These are phyloP conservation scores for Fusarium sp. DNA, from an alignment of 2,329 filamentous ascomycete genomes.

Conservation along the genomic window DNA sequence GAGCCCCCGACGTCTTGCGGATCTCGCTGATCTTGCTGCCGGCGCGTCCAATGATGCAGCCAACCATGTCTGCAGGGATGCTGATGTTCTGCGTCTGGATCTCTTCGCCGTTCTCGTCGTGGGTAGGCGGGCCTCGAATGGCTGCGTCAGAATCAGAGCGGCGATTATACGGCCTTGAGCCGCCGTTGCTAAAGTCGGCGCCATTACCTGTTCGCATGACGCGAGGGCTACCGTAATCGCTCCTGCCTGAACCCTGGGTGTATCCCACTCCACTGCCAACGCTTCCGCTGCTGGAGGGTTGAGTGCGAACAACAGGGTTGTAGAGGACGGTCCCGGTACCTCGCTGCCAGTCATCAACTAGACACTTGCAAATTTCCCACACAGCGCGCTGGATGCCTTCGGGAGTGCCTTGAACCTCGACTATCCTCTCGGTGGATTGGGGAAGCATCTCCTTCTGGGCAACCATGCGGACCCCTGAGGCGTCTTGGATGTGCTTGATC, in stretches of 20 bases:
- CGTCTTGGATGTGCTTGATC: constrained; percentile 99
- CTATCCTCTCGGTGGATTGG: constrained; percentile 97
- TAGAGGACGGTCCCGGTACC: constrained; percentile 97
- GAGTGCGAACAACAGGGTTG: constrained; percentile 94
- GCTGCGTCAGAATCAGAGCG: constrained; percentile 88
- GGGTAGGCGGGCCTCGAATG: constrained; percentile 85
- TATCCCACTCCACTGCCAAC: constrained; percentile 57
- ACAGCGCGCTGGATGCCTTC: constrained; percentile 96
- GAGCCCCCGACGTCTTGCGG: constrained; percentile 93
- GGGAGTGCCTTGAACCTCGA: constrained; percentile 95
- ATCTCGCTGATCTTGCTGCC: constrained; percentile 99
- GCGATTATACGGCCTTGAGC: constrained; percentile 77
- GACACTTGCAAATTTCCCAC: constrained; percentile 99
- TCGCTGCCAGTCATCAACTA: constrained; percentile 97
- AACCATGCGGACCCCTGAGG: constrained; percentile 97
- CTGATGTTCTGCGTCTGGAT: constrained; percentile 99
- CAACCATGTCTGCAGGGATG: constrained; percentile 99
- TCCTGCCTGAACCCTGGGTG: constrained; percentile 60
- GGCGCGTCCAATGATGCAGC: constrained; percentile 96
- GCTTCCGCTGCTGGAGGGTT: constrained; percentile 68
- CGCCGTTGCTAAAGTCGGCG: constrained; percentile 93
- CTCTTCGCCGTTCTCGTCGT: constrained; percentile 97
- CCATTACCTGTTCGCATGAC: constrained; percentile 97
- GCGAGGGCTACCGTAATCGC: constrained; percentile 75
- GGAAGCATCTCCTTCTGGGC: constrained; percentile 99